These are phyloP conservation scores for Pelargonium myrrhifolium DNA, from an alignment of 441 rosid species.

Conservation along the genomic window DNA sequence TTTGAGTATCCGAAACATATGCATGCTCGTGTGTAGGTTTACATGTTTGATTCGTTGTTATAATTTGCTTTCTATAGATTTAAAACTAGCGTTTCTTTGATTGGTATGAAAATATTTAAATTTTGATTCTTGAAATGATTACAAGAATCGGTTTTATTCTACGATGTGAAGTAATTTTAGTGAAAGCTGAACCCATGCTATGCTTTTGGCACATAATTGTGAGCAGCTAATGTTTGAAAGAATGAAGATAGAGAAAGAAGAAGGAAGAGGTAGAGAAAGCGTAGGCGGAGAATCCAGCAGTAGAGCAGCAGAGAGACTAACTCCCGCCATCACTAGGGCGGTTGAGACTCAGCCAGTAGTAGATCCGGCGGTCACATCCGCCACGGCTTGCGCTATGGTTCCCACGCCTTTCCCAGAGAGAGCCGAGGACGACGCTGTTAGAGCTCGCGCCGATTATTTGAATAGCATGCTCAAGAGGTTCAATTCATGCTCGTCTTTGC, in stretches of 20 bases:
- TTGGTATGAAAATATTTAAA: no score
- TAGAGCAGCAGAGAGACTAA: conserved; percentile 2
- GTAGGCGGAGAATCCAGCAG: conserved; percentile 7
- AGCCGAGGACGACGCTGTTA: conserved; percentile 27
- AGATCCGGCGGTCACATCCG: neutral
- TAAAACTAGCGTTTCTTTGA: no score
- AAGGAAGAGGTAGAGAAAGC: conserved; percentile 47
- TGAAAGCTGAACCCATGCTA: neutral
- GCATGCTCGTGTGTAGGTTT: no score
- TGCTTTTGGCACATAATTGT: neutral
- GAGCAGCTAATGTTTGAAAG: conserved; percentile 60
- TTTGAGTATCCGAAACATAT: no score
- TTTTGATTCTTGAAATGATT: no score
- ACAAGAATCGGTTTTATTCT: neutral
- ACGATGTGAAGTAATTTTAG: neutral
- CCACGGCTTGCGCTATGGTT: neutral
- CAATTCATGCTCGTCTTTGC: conserved; percentile 56
- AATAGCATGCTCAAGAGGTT: conserved; percentile 38
- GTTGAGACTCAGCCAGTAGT: neutral
- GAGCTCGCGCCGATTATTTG: conserved; percentile 16
- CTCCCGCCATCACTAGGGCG: neutral
- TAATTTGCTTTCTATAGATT: no score
- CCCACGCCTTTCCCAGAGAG: conserved; percentile 5
- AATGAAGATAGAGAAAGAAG: conserved; percentile 67
- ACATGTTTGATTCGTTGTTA: no score